Percentiles rank a stretch among this genome's conserved stretches.
Conservation (phyloP, 2,329 filamentous ascomycete genomes). For the Trichoderma endophyticum region DNA sequence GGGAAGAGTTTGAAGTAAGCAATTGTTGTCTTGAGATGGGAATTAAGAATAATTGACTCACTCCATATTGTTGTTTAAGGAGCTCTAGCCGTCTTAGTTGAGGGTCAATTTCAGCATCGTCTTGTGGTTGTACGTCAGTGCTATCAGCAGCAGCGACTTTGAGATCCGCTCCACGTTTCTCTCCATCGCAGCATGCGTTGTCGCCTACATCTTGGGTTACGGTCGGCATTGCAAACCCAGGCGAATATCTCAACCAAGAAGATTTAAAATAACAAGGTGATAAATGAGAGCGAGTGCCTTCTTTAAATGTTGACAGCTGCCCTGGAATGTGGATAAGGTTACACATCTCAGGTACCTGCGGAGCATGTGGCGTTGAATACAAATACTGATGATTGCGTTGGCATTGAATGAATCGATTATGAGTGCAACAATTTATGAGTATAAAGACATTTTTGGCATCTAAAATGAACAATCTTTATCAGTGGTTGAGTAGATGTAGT, state of each 20-base stretch:
- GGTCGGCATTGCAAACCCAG: background rate
- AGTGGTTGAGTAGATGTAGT: background rate
- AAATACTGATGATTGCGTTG: too few relatives aligned
- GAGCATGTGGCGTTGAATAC: background rate
- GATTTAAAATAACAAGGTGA: fast-evolving
- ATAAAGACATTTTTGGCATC: fast-evolving
- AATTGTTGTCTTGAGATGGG: background rate
- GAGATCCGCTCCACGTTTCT: background rate
- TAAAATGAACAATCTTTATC: background rate
- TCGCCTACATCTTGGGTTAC: background rate
- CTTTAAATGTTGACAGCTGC: background rate
- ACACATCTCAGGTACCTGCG: background rate
- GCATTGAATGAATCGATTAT: background rate
- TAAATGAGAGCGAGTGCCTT: background rate
- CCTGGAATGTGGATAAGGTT: background rate
- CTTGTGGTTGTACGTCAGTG: background rate
- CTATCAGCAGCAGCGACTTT: background rate
- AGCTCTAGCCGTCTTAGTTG: background rate
- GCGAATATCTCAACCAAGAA: background rate
- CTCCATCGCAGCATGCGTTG: background rate
- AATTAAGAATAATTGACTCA: background rate
- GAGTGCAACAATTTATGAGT: background rate
- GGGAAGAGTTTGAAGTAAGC: background rate
- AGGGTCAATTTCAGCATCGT: background rate
- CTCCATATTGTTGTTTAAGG: background rate